A percentile compares a stretch with the other conserved stretches of the same genome.
These are phyloP conservation scores for Phytophthora boehmeriae DNA, from an alignment of 352 stramenopile species.

Conservation along the genomic window DNA sequence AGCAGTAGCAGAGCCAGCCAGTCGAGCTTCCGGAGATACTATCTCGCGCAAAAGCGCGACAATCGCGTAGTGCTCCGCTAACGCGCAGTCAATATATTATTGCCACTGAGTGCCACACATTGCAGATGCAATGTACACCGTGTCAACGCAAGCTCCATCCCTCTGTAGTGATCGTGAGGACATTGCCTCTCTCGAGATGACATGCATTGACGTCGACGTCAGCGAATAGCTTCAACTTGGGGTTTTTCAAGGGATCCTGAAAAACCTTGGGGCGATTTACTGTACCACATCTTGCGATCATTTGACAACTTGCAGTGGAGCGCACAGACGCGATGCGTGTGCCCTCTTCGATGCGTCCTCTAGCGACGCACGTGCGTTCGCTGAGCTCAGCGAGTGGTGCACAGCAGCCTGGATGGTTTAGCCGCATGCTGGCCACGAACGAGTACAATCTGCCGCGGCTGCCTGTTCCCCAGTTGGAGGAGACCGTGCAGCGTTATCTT, in stretches of 20 bases:
- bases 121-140: constrained; percentile 3
- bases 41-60: constrained; percentile 36
- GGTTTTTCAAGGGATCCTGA: constrained; percentile 16
- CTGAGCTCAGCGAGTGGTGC: constrained; percentile 25
- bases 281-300: constrained; percentile 20
- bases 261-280: not conserved
- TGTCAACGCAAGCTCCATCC: constrained; percentile 3
- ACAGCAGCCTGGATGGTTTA: constrained; percentile 68
- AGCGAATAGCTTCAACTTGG: constrained; percentile 45
- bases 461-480: constrained; percentile 88
- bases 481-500: constrained; percentile 90
- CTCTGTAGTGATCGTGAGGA: no score
- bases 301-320: constrained; percentile 23
- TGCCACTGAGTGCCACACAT: not conserved
- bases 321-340: constrained; percentile 25
- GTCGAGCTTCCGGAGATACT: constrained; percentile 46
- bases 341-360: constrained; percentile 17
- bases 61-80: constrained; percentile 22
- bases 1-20: constrained; percentile 21
- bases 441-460: constrained; percentile 82
- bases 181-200: no score
- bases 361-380: constrained; percentile 18
- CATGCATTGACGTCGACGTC: constrained; percentile 22
- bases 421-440: constrained; percentile 76
- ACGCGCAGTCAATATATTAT: not conserved